A percentile compares a stretch with the other conserved stretches of the same genome.
These are phyloP conservation scores for Orobanche coerulescens DNA, from an alignment of 257 asterid genomes.

Conservation along the genomic window DNA sequence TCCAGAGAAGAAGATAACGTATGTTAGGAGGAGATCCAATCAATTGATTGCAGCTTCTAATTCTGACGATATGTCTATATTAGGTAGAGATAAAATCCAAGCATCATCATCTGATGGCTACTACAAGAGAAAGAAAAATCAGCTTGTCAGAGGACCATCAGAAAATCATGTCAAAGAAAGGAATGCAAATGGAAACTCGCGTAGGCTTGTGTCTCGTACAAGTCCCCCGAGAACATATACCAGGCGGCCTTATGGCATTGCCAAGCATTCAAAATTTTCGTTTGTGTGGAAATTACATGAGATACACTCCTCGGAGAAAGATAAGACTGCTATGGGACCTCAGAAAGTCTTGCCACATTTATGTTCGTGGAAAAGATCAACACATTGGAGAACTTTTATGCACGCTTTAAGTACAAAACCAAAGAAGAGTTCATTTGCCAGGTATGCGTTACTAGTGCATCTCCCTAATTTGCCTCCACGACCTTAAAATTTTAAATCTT, in stretches of 20 bases:
- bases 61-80: conserved; percentile 26
- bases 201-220: conserved; percentile 29
- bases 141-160: conserved; percentile 67
- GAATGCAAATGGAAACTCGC: conserved; percentile 26
- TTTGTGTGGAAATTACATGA: conserved; percentile 71
- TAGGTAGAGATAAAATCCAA: conserved; percentile 31
- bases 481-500: not conserved
- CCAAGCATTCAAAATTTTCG: conserved; percentile 47
- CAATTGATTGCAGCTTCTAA: conserved; percentile 74
- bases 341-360: conserved; percentile 44
- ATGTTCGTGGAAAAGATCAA: conserved; percentile 66
- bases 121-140: conserved; percentile 75
- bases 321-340: conserved; percentile 33
- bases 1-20: conserved; percentile 39
- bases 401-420: conserved; percentile 35
- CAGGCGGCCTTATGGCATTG: conserved; percentile 43
- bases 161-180: conserved; percentile 33
- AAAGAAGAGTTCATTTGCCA: conserved; percentile 29
- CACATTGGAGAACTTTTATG: conserved; percentile 43
- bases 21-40: conserved; percentile 65
- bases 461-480: conserved; percentile 10
- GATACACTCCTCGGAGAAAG: conserved; percentile 38
- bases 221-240: conserved; percentile 25
- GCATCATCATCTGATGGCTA: conserved; percentile 54
- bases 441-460: conserved; percentile 37